Percentiles rank a stretch among this genome's conserved stretches.
These are phyloP conservation scores for Ajuga chamaepitys DNA, from an alignment of 257 asterid species.

Conservation along the genomic window DNA sequence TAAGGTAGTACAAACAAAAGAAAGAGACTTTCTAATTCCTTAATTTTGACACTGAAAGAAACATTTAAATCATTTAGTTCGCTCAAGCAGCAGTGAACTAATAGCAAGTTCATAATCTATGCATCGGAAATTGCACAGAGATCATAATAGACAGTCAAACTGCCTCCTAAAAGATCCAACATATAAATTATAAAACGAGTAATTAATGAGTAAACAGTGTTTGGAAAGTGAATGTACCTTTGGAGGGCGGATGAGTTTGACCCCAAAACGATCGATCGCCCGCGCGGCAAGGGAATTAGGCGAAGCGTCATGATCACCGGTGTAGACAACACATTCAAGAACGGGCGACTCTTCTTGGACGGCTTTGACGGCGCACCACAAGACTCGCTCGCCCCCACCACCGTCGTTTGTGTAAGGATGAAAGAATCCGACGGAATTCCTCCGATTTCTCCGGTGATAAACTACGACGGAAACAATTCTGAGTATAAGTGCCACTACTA, in stretches of 20 bases:
- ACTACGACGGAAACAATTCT: constrained; percentile 16
- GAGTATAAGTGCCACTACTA: constrained; percentile 18
- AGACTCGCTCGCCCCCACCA: constrained; percentile 97
- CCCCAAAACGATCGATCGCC: constrained; percentile 82
- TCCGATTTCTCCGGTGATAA: constrained; percentile 35
- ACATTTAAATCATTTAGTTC: not conserved
- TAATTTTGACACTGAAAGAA: not conserved
- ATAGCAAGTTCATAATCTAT: not conserved
- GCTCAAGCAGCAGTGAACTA: not conserved
- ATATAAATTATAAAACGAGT: not conserved
- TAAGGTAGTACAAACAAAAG: not conserved
- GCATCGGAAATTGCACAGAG: not conserved
- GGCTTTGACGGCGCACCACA: constrained; percentile 96
- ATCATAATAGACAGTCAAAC: not conserved
- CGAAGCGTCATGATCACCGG: constrained; percentile 86
- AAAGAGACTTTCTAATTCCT: not conserved
- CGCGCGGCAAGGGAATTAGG: constrained; percentile 63
- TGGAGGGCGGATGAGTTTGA: constrained; percentile 48
- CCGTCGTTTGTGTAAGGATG: constrained; percentile 96
- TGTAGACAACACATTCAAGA: constrained; percentile 69
- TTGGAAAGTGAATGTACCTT: constrained; percentile 34
- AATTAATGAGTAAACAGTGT: not conserved
- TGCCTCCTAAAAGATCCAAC: not conserved
- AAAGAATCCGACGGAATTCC: constrained; percentile 62
- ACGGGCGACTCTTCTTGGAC: constrained; percentile 73